Evolutionary conservation across 1,284 basidiomycete species (phyloP).

Genomic region (Cryptococcus neoformans): DNA sequence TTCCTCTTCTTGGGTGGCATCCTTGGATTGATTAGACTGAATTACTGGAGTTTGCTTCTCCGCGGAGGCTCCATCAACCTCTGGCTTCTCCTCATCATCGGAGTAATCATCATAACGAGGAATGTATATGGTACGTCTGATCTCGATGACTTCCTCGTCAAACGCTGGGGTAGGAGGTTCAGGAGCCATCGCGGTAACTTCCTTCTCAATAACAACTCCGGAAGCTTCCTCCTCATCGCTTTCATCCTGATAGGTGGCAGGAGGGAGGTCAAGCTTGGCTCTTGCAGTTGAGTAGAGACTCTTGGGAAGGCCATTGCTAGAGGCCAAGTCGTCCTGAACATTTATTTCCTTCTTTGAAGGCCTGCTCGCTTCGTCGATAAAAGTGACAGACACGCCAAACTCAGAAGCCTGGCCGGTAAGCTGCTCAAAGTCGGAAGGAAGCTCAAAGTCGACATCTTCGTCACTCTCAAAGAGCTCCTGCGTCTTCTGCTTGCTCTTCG

Average conservation of each 20-base stretch:
- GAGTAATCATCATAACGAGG: background rate
- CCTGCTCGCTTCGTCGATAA: background rate
- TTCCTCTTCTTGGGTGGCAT: too few relatives aligned
- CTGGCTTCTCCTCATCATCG: background rate
- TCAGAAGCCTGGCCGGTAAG: background rate
- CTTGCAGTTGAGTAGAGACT: background rate
- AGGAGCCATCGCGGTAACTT: background rate
- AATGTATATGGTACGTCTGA: background rate
- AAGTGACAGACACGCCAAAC: background rate
- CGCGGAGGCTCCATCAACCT: too few relatives aligned
- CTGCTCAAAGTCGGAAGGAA: background rate
- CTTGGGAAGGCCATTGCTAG: background rate
- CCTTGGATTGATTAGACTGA: too few relatives aligned
- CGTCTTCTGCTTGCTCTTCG: background rate
- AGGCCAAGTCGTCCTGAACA: background rate
- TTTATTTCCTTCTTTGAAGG: background rate
- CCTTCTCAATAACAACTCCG: background rate
- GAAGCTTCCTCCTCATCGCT: background rate
- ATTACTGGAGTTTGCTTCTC: too few relatives aligned
- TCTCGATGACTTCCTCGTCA: background rate
- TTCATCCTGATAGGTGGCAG: background rate
- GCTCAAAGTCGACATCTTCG: background rate
- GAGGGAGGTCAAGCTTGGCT: background rate
- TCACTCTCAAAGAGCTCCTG: background rate
- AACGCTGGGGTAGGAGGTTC: background rate